Base-by-base conservation (phyloP, 2,329 filamentous ascomycete species). In the Neonectria punicea region DNA sequence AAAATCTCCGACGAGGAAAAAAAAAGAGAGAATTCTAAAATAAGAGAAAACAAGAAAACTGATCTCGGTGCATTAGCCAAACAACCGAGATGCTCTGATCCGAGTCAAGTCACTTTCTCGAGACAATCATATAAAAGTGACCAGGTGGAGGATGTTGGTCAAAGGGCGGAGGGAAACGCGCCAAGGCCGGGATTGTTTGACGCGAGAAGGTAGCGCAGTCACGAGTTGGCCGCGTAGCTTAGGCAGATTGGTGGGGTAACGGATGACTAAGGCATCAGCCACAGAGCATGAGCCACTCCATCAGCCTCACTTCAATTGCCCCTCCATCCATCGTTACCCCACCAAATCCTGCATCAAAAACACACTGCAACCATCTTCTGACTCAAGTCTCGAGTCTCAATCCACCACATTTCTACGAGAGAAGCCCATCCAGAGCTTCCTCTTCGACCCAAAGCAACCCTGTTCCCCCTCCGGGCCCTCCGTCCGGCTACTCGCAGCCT, bases 391-490 rank as follows among this genome's bases (percentile, higher is more conserved):
- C n/a, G 25, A 25, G 25, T 25, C 30, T 30, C 30, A 54, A 22
- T 30, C 36, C 50, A 61, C 58, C 32, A 47, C 41, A 43, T 63
- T 20, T 46, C 18, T 36, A 18, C 53, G 65, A 73, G 71, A 55
- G 73, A 75, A 72, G 71, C 72, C 68, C 56, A 10, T 9, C 25
- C n/a, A 53, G 50, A 71, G 72, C 72, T 74, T 74, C 71, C 72
- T 74, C 67, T 67, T 51, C 57, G 8, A 5, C 22, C 20, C 16
- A 16, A 54, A 71, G 58, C 63, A 64, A 74, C 64, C 49, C 81
- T 86, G 82, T 82, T 83, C 70, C 78, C 80, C 74, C 80, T 86
- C 61, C 80, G 74, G 32, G 60, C 58, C 73, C 18, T 74, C 74
- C 74, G 79, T 75, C 75, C 77, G 70, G 61, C 69, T 74, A 65